Evolutionary conservation across 768 basidiomycete species (phyloP), one percentile per base, ranked within the genome.

Genomic region (Suillus plorans): DNA sequence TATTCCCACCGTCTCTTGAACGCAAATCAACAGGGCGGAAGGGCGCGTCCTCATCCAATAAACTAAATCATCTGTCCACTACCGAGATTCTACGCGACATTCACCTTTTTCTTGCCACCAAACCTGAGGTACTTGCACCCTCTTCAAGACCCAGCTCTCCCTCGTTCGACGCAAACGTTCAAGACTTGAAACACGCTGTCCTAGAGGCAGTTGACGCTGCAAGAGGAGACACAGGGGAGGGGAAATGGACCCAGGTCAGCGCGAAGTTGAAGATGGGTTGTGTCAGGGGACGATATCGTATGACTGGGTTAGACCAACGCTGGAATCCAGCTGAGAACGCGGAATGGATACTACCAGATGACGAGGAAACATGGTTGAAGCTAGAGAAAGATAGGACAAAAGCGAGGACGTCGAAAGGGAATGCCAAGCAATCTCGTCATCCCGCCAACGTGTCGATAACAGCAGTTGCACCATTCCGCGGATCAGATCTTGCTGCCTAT

Each of bases 281-380:
- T 44, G 78, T 82, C 8, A 76, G 78, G 62, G 79, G 80, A 18
- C 75, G 76, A 41, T 20, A 70, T 67, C 66, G 68, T 65, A 77
- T 61, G 64, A 73, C 41, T 67, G 69, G 50, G 63, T 68, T 37
- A 66, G 63, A 39, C 72, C 70, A 68, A 76, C 50, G 63, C 65
- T 64, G 44, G 64, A 44, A 55, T 65, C 68, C 18, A 50, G 75
- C 69, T 63, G 76, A 66, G 67, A 66, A 67, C 28, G 63, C 69
- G 25, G 72, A 74, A 41, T 76, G 74, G 73, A 69, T 78, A 68
- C 61, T 85, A 67, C 82, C 84, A 13, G 77, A 78, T 31, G 81
- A 80, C 20, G 85, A 86, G 69, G 77, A 77, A 53, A 81, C 82
- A 42, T 85, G 85, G 84, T 65, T 75, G 16, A 77, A 78, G 31